Evolutionary conservation across 2,329 filamentous ascomycete genomes (phyloP).

Genomic region (Xylaria multiplex): DNA sequence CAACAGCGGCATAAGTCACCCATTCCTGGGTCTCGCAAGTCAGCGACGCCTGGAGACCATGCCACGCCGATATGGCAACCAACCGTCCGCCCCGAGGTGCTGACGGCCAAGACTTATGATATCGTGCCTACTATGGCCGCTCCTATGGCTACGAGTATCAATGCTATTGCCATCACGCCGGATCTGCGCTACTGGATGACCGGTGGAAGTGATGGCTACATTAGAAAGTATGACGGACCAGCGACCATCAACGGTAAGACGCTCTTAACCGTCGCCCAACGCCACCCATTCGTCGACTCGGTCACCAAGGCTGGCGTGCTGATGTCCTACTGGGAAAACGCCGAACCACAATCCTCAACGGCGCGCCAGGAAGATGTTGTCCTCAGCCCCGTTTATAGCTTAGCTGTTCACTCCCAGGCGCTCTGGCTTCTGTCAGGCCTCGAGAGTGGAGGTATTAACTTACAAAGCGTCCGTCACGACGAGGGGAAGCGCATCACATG

Average conservation of each 20-base stretch:
- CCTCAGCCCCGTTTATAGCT: slow-evolving; percentile 91
- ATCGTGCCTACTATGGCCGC: slow-evolving; percentile 97
- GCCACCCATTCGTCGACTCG: slow-evolving; percentile 96
- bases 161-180: slow-evolving; percentile 88
- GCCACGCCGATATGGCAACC: slow-evolving; percentile 61
- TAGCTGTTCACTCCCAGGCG: slow-evolving; percentile 89
- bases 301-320: slow-evolving; percentile 94
- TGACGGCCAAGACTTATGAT: slow-evolving; percentile 85
- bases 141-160: slow-evolving; percentile 94
- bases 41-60: slow-evolving; percentile 48
- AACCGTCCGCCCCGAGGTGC: slow-evolving; percentile 77
- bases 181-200: slow-evolving; percentile 96
- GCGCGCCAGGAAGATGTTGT: slow-evolving; percentile 65
- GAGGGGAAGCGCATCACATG: slow-evolving; percentile 90
- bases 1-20: slow-evolving; percentile 50
- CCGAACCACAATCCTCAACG: slow-evolving; percentile 69
- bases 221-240: slow-evolving; percentile 95
- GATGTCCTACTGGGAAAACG: slow-evolving; percentile 98
- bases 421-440: slow-evolving; percentile 92
- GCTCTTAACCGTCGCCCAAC: slow-evolving; percentile 91
- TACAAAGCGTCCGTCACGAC: slow-evolving; percentile 92
- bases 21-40: slow-evolving; percentile 48
- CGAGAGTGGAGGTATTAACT: slow-evolving; percentile 90
- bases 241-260: slow-evolving; percentile 96
- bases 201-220: slow-evolving; percentile 93